A percentile compares a stretch with the other conserved stretches of the same genome.
Conservation (phyloP, 106 monocot genomes). For the Iris macrosiphon region DNA sequence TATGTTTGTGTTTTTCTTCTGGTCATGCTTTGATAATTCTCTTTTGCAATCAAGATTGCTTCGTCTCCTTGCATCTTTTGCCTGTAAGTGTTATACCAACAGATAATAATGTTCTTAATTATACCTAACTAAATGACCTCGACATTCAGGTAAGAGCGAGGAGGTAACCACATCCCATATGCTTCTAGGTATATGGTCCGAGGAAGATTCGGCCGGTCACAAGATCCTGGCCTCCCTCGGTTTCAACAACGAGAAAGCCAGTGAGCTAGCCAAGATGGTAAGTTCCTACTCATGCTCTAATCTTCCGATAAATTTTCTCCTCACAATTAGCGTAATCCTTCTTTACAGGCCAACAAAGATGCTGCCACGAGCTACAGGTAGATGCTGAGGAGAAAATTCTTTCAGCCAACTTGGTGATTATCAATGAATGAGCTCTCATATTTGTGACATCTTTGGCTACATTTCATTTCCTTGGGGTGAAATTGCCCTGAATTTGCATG, state of each 20-base stretch:
- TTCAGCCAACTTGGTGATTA: too few species aligned
- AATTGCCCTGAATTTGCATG: too few species aligned
- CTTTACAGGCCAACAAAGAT: slow-evolving; percentile 54
- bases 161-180: slow-evolving; percentile 58
- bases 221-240: slow-evolving; percentile 67
- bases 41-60: too few species aligned
- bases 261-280: slow-evolving; percentile 50
- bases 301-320: background rate
- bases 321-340: background rate
- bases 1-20: too few species aligned
- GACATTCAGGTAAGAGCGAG: slow-evolving; percentile 40
- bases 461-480: too few species aligned
- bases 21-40: too few species aligned
- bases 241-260: slow-evolving; percentile 60
- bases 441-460: too few species aligned
- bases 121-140: background rate
- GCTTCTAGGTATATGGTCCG: slow-evolving; percentile 72
- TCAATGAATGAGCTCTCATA: too few species aligned
- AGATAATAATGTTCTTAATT: too few species aligned
- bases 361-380: slow-evolving; percentile 52
- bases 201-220: slow-evolving; percentile 62
- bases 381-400: too few species aligned
- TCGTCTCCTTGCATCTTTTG: too few species aligned
- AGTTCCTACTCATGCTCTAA: background rate
- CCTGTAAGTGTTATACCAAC: too few species aligned